Evolutionary conservation across 2,329 filamentous ascomycete genomes (phyloP), one percentile per base, ranked within the genome.

Genomic region (Colletotrichum liriopes): DNA sequence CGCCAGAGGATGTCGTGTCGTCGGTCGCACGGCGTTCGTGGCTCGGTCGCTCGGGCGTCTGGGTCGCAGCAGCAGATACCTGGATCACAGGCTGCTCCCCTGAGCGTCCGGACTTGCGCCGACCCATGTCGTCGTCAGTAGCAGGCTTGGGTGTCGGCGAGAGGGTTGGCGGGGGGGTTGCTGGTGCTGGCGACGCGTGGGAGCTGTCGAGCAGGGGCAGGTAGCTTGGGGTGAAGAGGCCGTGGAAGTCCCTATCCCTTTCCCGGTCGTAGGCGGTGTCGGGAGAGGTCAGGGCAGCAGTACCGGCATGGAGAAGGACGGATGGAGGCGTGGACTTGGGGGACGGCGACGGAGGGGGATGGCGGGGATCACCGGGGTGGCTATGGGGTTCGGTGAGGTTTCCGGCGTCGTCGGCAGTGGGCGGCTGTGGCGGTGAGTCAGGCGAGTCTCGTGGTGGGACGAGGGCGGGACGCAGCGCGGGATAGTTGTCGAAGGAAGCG

Each of bases 171-270:
- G 76, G 73, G 67, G 74, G 71, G 23, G 52, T 69, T 67, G 59
- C 43, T 32, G 54, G 43, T 41, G 59, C 45, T 59, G 77, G 76
- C 69, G 78, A 77, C 45, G 45, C 77, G 59, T 82, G 77, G 58
- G 77, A 76, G 73, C 84, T 84, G 75, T 91, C 90, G 66, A 92
- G 86, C 67, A 92, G 82, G 55, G 90, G 90, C 67, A 93, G 85
- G 77, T 89, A 92, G 73, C 82, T 87, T 37, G 90, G 90, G 45
- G 87, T 91, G 77, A 92, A 92, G 71, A 92, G 81, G 73, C 90
- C 90, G 74, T 87, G 86, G 74, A 92, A 87, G 75, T 91, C 89
- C 77, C 83, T 82, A 75, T 92, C 89, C 72, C 88, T 86, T 71
- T 88, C 87, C 81, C 87, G 87, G 62, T 74, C 73, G 73, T 76